Conservation (phyloP, 352 stramenopile genomes). For the Phytophthora sojae region DNA sequence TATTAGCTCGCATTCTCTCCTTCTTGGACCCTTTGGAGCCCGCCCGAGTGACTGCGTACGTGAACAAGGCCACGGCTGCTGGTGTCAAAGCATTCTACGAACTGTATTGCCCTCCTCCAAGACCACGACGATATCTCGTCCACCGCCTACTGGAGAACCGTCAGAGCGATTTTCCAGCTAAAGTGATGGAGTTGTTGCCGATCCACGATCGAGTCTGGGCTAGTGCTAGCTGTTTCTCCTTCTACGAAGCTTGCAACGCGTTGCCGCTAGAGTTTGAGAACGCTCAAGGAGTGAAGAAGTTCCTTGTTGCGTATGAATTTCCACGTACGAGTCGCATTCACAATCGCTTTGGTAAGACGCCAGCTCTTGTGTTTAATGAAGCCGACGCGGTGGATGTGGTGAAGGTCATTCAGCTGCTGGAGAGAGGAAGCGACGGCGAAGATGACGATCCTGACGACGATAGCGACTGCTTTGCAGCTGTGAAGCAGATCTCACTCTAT, state of each 20-base stretch:
- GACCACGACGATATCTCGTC: conserved; percentile 45
- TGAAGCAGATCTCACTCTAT: conserved; percentile 40
- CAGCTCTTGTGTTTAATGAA: conserved; percentile 32
- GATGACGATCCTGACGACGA: conserved; percentile 30
- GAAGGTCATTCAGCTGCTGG: conserved; percentile 44
- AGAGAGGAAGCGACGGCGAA: conserved; percentile 30
- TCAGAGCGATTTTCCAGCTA: conserved; percentile 15
- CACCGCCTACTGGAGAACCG: conserved; percentile 29
- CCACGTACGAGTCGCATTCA: conserved; percentile 26
- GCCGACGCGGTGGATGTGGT: conserved; percentile 31
- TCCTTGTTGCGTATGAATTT: conserved; percentile 30
- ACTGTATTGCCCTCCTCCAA: conserved; percentile 44
- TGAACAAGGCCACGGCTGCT: conserved; percentile 45
- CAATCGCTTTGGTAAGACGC: conserved; percentile 36
- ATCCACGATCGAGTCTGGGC: conserved; percentile 39
- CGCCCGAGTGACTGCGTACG: conserved; percentile 31
- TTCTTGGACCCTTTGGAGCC: conserved; percentile 49
- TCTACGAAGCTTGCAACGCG: conserved; percentile 38
- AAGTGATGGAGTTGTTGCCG: conserved; percentile 39
- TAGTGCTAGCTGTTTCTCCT: conserved; percentile 37
- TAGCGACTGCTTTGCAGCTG: conserved; percentile 48
- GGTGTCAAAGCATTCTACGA: conserved; percentile 52
- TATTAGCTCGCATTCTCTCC: conserved; percentile 46
- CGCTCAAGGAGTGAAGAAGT: conserved; percentile 3
- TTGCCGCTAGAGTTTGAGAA: conserved; percentile 39